Evolutionary conservation across 2,329 filamentous ascomycete species (phyloP).

Genomic region (Trichophyton mentagrophytes): DNA sequence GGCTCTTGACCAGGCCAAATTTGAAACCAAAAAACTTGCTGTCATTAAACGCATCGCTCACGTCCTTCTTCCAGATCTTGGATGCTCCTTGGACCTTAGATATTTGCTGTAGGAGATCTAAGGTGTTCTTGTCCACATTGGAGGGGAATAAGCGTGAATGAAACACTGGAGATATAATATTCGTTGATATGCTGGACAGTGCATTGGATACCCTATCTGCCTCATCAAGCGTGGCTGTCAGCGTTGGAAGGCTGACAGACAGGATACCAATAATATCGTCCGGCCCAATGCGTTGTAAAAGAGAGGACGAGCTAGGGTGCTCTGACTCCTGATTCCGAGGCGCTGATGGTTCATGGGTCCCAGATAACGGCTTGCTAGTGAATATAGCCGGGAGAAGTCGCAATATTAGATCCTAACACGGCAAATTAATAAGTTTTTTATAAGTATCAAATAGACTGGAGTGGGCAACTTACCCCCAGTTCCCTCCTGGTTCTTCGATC

Average conservation of each 20-base stretch:
- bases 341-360: constrained; percentile 45
- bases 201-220: constrained; percentile 69
- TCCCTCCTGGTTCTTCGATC: constrained; percentile 85
- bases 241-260: constrained; percentile 61
- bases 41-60: constrained; percentile 86
- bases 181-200: constrained; percentile 67
- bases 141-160: constrained; percentile 78
- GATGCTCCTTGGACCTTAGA: constrained; percentile 65
- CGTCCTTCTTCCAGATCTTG: constrained; percentile 86
- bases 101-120: constrained; percentile 65
- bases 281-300: constrained; percentile 35
- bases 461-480: constrained; percentile 52
- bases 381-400: constrained; percentile 85
- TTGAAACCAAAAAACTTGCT: constrained; percentile 66
- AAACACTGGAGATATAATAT: constrained; percentile 67
- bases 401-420: constrained; percentile 65
- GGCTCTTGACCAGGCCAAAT: constrained; percentile 50
- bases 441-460: too few species aligned
- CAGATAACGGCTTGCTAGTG: constrained; percentile 69
- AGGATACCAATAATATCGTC: constrained; percentile 73
- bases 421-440: too few species aligned
- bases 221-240: constrained; percentile 73
- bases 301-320: constrained; percentile 18
- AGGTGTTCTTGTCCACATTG: constrained; percentile 58
- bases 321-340: constrained; percentile 31